Evolutionary conservation across 345 rosid species (phyloP).

Genomic region (Triadica sebifera): DNA sequence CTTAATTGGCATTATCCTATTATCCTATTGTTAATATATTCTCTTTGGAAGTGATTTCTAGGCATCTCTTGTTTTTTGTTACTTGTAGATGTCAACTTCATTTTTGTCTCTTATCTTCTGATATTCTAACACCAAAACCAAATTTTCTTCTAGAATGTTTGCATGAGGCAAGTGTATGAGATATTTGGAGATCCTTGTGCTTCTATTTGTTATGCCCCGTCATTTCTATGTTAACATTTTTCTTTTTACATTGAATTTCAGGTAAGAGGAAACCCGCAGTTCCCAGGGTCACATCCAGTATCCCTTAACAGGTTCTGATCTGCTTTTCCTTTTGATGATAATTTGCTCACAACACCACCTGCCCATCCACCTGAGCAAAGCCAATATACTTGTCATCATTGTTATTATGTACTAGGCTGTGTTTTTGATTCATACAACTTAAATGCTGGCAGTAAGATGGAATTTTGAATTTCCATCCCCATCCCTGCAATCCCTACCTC

Average conservation of each 20-base stretch:
- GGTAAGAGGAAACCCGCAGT: slow-evolving; percentile 64
- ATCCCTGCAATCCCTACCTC: neutral
- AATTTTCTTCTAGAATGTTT: neutral
- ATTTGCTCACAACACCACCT: neutral
- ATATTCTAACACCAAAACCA: neutral
- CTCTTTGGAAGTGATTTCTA: neutral
- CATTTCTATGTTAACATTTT: slow-evolving; percentile 1
- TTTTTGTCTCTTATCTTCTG: neutral
- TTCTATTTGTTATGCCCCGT: slow-evolving; percentile 5
- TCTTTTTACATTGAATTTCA: slow-evolving; percentile 31
- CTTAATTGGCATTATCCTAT: neutral
- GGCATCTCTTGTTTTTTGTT: neutral
- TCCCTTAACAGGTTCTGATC: slow-evolving; percentile 64
- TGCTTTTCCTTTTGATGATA: slow-evolving; percentile 4
- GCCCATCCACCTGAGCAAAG: neutral
- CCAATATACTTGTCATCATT: neutral
- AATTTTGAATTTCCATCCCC: neutral
- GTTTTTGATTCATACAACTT: neutral
- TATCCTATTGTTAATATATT: neutral
- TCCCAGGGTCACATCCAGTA: slow-evolving; percentile 90
- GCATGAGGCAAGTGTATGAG: neutral
- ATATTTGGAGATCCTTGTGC: neutral
- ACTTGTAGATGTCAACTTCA: neutral
- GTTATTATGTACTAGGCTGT: neutral
- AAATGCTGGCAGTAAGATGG: neutral